Evolutionary conservation across 768 basidiomycete genomes (phyloP).

Genomic region (Collybiopsis confluens): DNA sequence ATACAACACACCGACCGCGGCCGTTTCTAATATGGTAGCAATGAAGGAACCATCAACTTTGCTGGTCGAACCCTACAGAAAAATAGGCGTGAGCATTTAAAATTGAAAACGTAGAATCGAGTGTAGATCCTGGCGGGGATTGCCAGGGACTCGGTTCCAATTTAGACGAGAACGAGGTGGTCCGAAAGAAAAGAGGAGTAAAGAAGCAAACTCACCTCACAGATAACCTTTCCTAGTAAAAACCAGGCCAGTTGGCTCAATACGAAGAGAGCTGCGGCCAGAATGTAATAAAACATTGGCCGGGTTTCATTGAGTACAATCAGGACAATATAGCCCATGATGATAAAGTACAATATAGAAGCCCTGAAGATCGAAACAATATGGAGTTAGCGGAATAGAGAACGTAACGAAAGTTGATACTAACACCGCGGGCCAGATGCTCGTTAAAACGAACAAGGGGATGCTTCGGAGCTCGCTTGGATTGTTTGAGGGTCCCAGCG

Average conservation of each 20-base stretch:
- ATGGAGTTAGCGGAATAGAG: not conserved
- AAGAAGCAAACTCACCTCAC: constrained; percentile 36
- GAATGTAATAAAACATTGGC: constrained; percentile 76
- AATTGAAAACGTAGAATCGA: not conserved
- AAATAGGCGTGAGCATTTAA: not conserved
- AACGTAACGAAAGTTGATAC: constrained; percentile 26
- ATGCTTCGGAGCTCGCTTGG: constrained; percentile 56
- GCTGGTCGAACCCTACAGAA: constrained; percentile 48
- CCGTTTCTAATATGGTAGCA: constrained; percentile 80
- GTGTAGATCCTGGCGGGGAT: too few species aligned
- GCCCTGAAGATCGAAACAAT: constrained; percentile 34
- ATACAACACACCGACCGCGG: constrained; percentile 62
- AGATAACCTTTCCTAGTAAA: constrained; percentile 73
- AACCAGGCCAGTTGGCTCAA: constrained; percentile 82
- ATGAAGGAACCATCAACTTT: constrained; percentile 87
- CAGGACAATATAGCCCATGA: constrained; percentile 83
- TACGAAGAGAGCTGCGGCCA: constrained; percentile 73
- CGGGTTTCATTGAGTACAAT: constrained; percentile 70
- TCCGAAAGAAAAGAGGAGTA: not conserved
- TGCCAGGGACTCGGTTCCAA: too few species aligned
- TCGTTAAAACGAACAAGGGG: constrained; percentile 76
- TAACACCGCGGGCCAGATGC: constrained; percentile 75
- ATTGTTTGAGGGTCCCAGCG: constrained; percentile 58
- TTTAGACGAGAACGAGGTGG: too few species aligned
- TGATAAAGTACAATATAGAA: constrained; percentile 59